Percentiles rank a stretch among this genome's conserved stretches.
These are phyloP conservation scores for Oenanthe sinensis DNA, from an alignment of 129 eudicot species.

Conservation along the genomic window DNA sequence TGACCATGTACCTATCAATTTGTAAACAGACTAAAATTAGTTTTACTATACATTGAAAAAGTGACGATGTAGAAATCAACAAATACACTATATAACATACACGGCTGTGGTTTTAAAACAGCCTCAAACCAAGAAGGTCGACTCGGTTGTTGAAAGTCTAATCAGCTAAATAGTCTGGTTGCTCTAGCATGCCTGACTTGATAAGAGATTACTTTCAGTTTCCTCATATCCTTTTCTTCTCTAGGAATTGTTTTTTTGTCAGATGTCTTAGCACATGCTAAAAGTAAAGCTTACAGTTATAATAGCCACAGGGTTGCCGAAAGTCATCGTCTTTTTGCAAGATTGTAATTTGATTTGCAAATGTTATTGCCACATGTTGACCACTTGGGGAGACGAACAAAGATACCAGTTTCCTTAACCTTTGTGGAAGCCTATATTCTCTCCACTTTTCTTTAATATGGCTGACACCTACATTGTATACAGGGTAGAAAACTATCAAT, in stretches of 20 bases:
- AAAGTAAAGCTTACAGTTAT: constrained; percentile 47
- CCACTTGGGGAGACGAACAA: constrained; percentile 74
- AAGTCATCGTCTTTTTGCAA: constrained; percentile 68
- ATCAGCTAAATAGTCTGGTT: neutral
- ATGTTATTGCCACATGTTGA: constrained; percentile 73
- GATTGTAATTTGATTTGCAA: constrained; percentile 67
- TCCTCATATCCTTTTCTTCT: neutral
- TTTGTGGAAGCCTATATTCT: constrained; percentile 42
- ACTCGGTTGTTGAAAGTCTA: neutral
- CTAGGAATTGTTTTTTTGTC: neutral
- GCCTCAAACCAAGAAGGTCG: neutral
- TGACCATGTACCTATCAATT: neutral
- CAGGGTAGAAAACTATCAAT: constrained; percentile 15
- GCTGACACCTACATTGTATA: constrained; percentile 46
- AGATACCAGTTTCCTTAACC: constrained; percentile 48
- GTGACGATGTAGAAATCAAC: neutral
- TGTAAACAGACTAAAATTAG: neutral
- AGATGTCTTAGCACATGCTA: neutral
- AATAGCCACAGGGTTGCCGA: constrained; percentile 65
- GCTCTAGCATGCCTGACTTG: neutral
- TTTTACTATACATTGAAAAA: neutral
- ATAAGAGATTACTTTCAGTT: neutral
- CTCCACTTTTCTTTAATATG: constrained; percentile 72
- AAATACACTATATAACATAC: neutral
- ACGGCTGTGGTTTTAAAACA: neutral